phyloP scores from a whole-genome alignment of 768 basidiomycete genomes.

The Calocybe indica region DNA sequence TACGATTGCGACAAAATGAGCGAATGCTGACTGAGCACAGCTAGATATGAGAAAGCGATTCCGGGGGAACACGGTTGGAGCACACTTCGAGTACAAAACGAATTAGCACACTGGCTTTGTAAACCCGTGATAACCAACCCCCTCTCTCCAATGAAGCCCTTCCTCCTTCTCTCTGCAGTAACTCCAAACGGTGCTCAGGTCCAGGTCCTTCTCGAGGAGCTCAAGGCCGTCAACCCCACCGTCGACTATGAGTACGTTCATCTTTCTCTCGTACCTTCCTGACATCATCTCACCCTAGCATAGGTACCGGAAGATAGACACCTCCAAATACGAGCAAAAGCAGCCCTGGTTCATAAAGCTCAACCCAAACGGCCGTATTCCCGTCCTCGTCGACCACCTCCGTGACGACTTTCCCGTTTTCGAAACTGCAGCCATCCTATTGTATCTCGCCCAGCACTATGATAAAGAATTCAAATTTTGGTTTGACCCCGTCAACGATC shows the following conservation, averaged over 20 bases:
- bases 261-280: not conserved
- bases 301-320: constrained; percentile 39
- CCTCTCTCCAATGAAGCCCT: constrained; percentile 23
- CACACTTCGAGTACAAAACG: constrained; percentile 40
- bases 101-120: constrained; percentile 13
- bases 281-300: constrained; percentile 21
- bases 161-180: constrained; percentile 44
- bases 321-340: constrained; percentile 71
- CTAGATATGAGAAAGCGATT: constrained; percentile 84
- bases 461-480: constrained; percentile 67
- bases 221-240: constrained; percentile 45
- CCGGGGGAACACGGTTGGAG: constrained; percentile 62
- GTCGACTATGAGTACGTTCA: constrained; percentile 38
- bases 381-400: constrained; percentile 55
- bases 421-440: constrained; percentile 74
- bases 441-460: constrained; percentile 79
- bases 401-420: constrained; percentile 64
- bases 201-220: constrained; percentile 57
- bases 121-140: constrained; percentile 8
- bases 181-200: constrained; percentile 56
- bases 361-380: constrained; percentile 73
- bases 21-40: constrained; percentile 26
- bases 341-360: constrained; percentile 71
- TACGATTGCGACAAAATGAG: not conserved
- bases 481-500: constrained; percentile 47